phyloP scores from a whole-genome alignment of 2,329 filamentous ascomycete species.

The Colletotrichum australisinense region DNA sequence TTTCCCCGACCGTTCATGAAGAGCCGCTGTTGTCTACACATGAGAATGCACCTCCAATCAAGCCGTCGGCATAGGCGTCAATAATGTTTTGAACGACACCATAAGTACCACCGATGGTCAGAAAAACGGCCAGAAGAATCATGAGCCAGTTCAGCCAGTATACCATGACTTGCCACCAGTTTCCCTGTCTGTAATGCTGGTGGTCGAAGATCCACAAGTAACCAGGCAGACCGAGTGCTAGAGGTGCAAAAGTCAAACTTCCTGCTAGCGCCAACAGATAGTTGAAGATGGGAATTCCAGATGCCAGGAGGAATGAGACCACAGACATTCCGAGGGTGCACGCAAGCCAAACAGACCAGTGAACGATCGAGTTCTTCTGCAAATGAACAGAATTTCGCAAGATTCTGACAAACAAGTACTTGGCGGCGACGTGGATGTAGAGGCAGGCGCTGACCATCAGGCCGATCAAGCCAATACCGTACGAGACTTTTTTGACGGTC shows the following conservation, averaged over 20 bases:
- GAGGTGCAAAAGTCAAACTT: slow-evolving; percentile 48
- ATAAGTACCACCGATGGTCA: slow-evolving; percentile 54
- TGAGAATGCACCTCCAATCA: slow-evolving; percentile 59
- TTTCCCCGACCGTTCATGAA: slow-evolving; percentile 25
- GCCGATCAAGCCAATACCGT: slow-evolving; percentile 68
- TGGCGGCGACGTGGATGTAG: slow-evolving; percentile 52
- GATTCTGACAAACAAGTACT: slow-evolving; percentile 53
- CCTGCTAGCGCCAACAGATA: slow-evolving; percentile 46
- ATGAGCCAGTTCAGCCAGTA: slow-evolving; percentile 49
- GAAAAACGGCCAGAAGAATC: slow-evolving; percentile 48
- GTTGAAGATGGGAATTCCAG: slow-evolving; percentile 49
- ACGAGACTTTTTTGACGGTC: slow-evolving; percentile 70
- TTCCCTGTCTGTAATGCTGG: slow-evolving; percentile 44
- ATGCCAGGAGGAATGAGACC: slow-evolving; percentile 46
- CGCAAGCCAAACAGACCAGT: slow-evolving; percentile 51
- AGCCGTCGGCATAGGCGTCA: slow-evolving; percentile 59
- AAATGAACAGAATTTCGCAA: slow-evolving; percentile 50
- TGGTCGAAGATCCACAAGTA: slow-evolving; percentile 52
- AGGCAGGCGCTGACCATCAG: slow-evolving; percentile 57
- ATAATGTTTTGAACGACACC: slow-evolving; percentile 62
- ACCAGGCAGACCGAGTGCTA: slow-evolving; percentile 48
- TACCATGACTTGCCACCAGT: slow-evolving; percentile 40
- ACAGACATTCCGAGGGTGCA: slow-evolving; percentile 44
- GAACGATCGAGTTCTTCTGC: slow-evolving; percentile 46
- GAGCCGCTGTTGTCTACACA: slow-evolving; percentile 58